Conservation (phyloP, 2,329 filamentous ascomycete species). For the Aspergillus sp. region DNA sequence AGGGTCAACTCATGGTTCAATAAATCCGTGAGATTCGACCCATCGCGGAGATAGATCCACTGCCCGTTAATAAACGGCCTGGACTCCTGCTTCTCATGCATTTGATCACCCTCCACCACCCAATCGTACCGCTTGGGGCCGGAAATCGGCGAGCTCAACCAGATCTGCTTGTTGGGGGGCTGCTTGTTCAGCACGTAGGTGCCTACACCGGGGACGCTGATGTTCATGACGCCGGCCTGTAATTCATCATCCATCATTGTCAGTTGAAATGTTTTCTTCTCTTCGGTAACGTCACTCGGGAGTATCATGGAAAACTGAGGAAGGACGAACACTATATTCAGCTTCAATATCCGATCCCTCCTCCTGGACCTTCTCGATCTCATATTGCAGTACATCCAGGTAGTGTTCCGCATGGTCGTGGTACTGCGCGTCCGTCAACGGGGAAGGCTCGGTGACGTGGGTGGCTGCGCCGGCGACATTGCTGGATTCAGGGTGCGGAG, state of each 20-base stretch:
- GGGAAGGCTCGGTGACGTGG: constrained; percentile 57
- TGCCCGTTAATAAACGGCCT: constrained; percentile 55
- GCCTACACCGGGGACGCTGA: constrained; percentile 68
- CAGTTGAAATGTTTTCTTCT: not conserved
- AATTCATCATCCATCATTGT: not conserved
- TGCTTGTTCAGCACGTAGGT: constrained; percentile 98
- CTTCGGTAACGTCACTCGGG: too few relatives aligned
- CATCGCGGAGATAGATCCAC: constrained; percentile 88
- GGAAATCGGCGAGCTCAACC: constrained; percentile 87
- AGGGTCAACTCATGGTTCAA: constrained; percentile 76
- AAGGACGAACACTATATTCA: constrained; percentile 74
- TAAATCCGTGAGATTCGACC: constrained; percentile 71
- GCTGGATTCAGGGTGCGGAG: constrained; percentile 40
- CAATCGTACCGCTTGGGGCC: constrained; percentile 96
- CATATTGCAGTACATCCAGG: constrained; percentile 60
- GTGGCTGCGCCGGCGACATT: constrained; percentile 45
- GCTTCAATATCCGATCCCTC: constrained; percentile 73
- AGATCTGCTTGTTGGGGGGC: constrained; percentile 95
- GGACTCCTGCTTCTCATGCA: constrained; percentile 77
- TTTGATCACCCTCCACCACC: constrained; percentile 69
- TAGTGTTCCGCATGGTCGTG: constrained; percentile 76
- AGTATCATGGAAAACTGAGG: not conserved
- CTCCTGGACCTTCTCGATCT: constrained; percentile 75
- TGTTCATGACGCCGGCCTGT: constrained; percentile 81
- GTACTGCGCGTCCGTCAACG: constrained; percentile 71